phyloP scores from a whole-genome alignment of 345 rosid species.

The Gossypium herbaceum region DNA sequence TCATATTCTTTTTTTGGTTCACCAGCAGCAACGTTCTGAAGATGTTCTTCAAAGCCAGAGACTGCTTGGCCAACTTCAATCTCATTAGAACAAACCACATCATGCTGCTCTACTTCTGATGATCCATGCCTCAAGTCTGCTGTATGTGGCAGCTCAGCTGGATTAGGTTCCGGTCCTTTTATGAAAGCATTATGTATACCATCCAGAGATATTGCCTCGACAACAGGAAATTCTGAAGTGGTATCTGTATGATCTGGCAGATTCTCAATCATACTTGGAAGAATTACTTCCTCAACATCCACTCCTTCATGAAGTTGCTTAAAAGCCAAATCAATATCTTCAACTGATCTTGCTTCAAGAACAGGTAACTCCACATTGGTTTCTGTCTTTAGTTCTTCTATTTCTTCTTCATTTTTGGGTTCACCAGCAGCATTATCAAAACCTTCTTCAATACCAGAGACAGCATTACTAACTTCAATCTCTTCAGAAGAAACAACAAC shows the following conservation, averaged over 20 bases:
- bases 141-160: slow-evolving; percentile 20
- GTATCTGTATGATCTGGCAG: slow-evolving; percentile 23
- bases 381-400: slow-evolving; percentile 23
- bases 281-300: slow-evolving; percentile 47
- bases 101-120: slow-evolving; percentile 13
- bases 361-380: slow-evolving; percentile 35
- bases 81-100: slow-evolving; percentile 1
- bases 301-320: slow-evolving; percentile 56
- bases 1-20: neutral
- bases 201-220: slow-evolving; percentile 44
- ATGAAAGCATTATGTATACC: slow-evolving; percentile 30
- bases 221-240: slow-evolving; percentile 29
- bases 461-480: neutral
- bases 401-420: neutral
- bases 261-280: slow-evolving; percentile 22
- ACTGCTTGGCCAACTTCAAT: neutral
- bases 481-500: neutral
- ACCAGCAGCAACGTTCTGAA: neutral
- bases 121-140: slow-evolving; percentile 23
- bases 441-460: neutral
- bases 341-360: slow-evolving; percentile 49
- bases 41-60: neutral
- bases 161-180: slow-evolving; percentile 30
- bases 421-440: neutral
- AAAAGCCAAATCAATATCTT: slow-evolving; percentile 54